Percentiles rank a stretch among this genome's conserved stretches.
Conservation (phyloP, 495 filamentous ascomycete genomes). For the Apodospora peruviana region DNA sequence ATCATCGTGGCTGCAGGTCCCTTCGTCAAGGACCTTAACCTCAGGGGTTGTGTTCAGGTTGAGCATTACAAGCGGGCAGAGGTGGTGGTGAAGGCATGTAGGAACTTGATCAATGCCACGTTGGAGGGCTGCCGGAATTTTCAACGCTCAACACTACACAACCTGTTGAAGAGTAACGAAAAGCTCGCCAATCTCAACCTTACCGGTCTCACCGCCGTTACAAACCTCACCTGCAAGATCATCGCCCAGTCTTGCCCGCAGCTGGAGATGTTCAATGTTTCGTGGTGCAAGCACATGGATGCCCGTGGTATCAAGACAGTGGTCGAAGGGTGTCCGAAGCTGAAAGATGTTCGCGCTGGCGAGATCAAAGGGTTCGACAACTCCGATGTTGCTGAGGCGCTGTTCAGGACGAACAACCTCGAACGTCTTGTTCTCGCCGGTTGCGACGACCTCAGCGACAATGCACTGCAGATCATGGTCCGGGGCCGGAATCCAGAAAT, state of each 20-base stretch:
- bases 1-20: slow-evolving; percentile 81
- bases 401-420: slow-evolving; percentile 76
- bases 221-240: slow-evolving; percentile 80
- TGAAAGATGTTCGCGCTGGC: slow-evolving; percentile 77
- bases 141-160: slow-evolving; percentile 65
- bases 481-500: slow-evolving; percentile 68
- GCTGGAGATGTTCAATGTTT: slow-evolving; percentile 78
- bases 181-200: slow-evolving; percentile 78
- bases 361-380: slow-evolving; percentile 78
- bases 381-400: slow-evolving; percentile 56
- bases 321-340: slow-evolving; percentile 60
- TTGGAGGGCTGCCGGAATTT: slow-evolving; percentile 88
- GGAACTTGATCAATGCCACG: slow-evolving; percentile 80
- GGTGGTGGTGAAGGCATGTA: slow-evolving; percentile 70
- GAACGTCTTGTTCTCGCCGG: slow-evolving; percentile 73
- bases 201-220: slow-evolving; percentile 71
- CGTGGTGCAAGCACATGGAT: slow-evolving; percentile 84
- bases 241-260: slow-evolving; percentile 78
- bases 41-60: slow-evolving; percentile 57
- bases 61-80: slow-evolving; percentile 72
- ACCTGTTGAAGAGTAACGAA: slow-evolving; percentile 70
- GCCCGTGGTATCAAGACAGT: slow-evolving; percentile 73
- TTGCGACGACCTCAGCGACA: slow-evolving; percentile 70
- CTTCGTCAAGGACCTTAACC: slow-evolving; percentile 85
- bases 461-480: slow-evolving; percentile 63